These are phyloP conservation scores for Camelina sativa DNA, from an alignment of 345 rosid genomes.

Conservation along the genomic window DNA sequence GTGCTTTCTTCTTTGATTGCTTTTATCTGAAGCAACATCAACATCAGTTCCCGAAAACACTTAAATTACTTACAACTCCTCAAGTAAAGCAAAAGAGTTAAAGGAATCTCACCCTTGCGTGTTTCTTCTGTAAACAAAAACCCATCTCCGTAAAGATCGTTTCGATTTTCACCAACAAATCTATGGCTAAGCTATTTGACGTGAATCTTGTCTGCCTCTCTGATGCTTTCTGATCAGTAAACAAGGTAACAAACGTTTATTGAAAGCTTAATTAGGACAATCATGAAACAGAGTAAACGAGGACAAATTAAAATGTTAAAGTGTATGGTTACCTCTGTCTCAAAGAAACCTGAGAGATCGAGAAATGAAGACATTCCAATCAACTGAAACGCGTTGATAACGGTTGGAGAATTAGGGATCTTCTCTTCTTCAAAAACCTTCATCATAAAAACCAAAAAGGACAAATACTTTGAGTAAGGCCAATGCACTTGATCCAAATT, in stretches of 20 bases:
- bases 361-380: slow-evolving; percentile 94
- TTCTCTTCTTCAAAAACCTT: slow-evolving; percentile 56
- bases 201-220: slow-evolving; percentile 85
- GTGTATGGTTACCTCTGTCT: slow-evolving; percentile 62
- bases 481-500: slow-evolving; percentile 1
- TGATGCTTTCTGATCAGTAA: slow-evolving; percentile 58
- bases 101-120: slow-evolving; percentile 57
- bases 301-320: background rate
- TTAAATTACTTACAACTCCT: slow-evolving; percentile 9
- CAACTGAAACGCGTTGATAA: slow-evolving; percentile 84
- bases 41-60: background rate
- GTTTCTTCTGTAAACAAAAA: slow-evolving; percentile 73
- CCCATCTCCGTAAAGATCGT: slow-evolving; percentile 69
- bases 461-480: background rate
- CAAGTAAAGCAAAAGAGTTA: background rate
- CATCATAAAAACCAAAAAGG: background rate
- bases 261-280: background rate
- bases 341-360: slow-evolving; percentile 89
- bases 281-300: slow-evolving; percentile 16
- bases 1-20: slow-evolving; percentile 59
- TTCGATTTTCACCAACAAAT: slow-evolving; percentile 71
- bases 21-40: slow-evolving; percentile 57
- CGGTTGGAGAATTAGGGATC: slow-evolving; percentile 51
- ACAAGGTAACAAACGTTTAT: slow-evolving; percentile 1
- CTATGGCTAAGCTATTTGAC: slow-evolving; percentile 64